Evolutionary conservation across 2,329 filamentous ascomycete species (phyloP).

Genomic region (Clonostachys solani): DNA sequence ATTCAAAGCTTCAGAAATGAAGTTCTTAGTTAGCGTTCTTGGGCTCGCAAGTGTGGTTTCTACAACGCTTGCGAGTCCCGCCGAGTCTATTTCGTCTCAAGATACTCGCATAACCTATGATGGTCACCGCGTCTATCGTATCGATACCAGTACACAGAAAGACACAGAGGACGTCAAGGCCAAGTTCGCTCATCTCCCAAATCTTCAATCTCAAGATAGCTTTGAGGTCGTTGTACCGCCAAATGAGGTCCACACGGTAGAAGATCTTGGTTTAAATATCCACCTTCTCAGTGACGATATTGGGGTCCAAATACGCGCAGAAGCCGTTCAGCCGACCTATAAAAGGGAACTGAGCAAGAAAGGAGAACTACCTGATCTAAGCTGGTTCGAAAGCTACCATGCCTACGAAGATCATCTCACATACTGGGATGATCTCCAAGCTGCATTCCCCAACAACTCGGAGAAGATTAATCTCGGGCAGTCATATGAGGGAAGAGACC

Average conservation of each 20-base stretch:
- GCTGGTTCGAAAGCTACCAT: slow-evolving; percentile 52
- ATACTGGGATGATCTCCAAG: slow-evolving; percentile 41
- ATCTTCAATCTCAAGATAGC: slow-evolving; percentile 16
- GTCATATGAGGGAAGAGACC: slow-evolving; percentile 40
- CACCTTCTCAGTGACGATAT: slow-evolving; percentile 17
- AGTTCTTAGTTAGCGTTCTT: neutral
- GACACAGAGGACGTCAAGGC: slow-evolving; percentile 8
- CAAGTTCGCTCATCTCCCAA: slow-evolving; percentile 9
- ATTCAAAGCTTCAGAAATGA: neutral
- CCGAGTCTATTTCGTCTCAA: neutral
- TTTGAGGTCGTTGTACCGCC: slow-evolving; percentile 25
- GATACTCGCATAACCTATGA: slow-evolving; percentile 15
- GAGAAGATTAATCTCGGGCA: slow-evolving; percentile 37
- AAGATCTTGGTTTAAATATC: slow-evolving; percentile 15
- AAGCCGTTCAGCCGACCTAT: slow-evolving; percentile 13
- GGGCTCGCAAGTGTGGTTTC: neutral
- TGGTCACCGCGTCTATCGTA: slow-evolving; percentile 23
- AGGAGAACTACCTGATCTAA: slow-evolving; percentile 24
- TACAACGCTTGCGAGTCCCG: neutral
- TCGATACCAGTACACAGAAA: slow-evolving; percentile 9
- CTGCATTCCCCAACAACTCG: slow-evolving; percentile 37
- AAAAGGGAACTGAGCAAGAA: slow-evolving; percentile 6
- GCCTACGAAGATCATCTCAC: slow-evolving; percentile 44
- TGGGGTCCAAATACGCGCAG: slow-evolving; percentile 17
- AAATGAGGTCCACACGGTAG: slow-evolving; percentile 14